These are phyloP conservation scores for Penicillium dipodomyicola DNA, from an alignment of 495 filamentous ascomycete genomes.

Conservation along the genomic window DNA sequence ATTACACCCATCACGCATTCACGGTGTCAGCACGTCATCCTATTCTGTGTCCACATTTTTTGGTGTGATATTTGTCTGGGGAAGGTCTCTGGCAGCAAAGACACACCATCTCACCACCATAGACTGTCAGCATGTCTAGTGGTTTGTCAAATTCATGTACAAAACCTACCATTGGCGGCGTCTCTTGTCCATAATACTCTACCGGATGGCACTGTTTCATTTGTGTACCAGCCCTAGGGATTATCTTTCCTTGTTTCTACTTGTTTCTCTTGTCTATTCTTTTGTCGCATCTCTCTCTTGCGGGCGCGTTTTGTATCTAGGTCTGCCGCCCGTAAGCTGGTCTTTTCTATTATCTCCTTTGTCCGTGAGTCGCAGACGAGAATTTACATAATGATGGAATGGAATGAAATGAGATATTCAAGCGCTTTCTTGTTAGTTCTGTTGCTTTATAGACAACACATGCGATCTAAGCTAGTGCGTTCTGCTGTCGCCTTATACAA, in stretches of 20 bases:
- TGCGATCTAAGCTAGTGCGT: too few relatives aligned
- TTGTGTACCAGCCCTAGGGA: not conserved
- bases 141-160: conserved; percentile 19
- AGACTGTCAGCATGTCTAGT: not conserved
- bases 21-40: not conserved
- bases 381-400: conserved; percentile 12
- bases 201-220: conserved; percentile 3
- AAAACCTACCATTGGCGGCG: conserved; percentile 22
- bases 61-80: not conserved
- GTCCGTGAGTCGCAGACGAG: conserved; percentile 3
- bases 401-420: conserved; percentile 11
- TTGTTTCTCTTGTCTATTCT: not conserved
- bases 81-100: not conserved
- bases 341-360: conserved; percentile 6
- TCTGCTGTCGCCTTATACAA: not conserved
- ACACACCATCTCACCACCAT: not conserved
- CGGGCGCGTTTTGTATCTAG: conserved; percentile 3
- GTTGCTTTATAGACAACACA: too few relatives aligned
- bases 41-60: conserved; percentile 1
- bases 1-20: not conserved
- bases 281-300: not conserved
- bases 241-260: not conserved
- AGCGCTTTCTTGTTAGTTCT: too few relatives aligned
- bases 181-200: conserved; percentile 10
- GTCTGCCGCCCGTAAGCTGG: not conserved